Evolutionary conservation across 1,284 basidiomycete genomes (phyloP).

Genomic region (Phenoliferia sp.): DNA sequence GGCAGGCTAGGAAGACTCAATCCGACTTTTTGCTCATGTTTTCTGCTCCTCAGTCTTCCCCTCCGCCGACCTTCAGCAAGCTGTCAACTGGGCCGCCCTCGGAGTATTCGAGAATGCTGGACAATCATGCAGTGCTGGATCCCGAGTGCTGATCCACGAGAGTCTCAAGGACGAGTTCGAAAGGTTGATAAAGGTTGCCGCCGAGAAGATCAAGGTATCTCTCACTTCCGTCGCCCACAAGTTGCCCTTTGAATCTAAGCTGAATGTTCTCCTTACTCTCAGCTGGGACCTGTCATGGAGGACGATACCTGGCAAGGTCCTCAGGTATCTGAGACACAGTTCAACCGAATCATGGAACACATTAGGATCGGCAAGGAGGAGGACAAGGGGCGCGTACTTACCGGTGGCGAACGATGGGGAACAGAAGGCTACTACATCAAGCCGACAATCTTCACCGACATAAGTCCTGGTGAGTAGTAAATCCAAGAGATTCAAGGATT

Average conservation of each 20-base stretch:
- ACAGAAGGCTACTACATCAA: conserved; percentile 55
- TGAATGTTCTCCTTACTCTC: neutral
- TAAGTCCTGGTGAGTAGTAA: conserved; percentile 44
- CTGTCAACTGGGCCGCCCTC: conserved; percentile 29
- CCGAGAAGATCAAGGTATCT: conserved; percentile 51
- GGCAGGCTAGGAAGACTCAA: neutral
- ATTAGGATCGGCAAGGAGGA: conserved; percentile 74
- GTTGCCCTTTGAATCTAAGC: neutral
- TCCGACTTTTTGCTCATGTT: neutral
- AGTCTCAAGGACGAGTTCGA: conserved; percentile 66
- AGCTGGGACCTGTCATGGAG: conserved; percentile 69
- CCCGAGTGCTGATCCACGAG: conserved; percentile 74
- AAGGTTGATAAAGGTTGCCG: conserved; percentile 53
- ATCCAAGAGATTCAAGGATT: neutral
- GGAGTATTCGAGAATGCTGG: conserved; percentile 26
- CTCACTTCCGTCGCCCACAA: neutral
- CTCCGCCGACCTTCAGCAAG: conserved; percentile 28
- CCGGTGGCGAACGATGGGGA: conserved; percentile 70
- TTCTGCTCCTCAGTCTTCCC: conserved; percentile 13
- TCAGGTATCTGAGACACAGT: conserved; percentile 62
- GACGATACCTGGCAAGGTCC: conserved; percentile 71
- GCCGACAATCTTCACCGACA: conserved; percentile 76
- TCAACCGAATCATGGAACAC: conserved; percentile 73
- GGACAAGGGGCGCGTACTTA: conserved; percentile 61
- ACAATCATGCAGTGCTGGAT: conserved; percentile 78